Evolutionary conservation across 495 filamentous ascomycete genomes (phyloP).

Genomic region (Podospora conica): DNA sequence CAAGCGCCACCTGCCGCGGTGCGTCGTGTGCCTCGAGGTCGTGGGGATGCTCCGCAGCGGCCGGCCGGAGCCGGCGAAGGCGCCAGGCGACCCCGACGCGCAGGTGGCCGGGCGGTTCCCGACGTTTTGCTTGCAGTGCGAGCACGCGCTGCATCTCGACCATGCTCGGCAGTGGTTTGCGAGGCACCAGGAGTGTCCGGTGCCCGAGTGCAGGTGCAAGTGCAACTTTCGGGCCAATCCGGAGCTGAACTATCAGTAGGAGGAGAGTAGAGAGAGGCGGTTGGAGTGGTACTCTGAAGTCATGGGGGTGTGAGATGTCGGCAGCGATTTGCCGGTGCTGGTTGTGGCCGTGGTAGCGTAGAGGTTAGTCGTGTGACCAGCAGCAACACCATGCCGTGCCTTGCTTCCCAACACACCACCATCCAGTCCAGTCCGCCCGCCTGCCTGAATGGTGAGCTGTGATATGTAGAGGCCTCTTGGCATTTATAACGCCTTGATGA

Average conservation of each 20-base stretch:
- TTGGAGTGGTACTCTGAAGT: background rate
- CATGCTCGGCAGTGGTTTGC: slow-evolving; percentile 87
- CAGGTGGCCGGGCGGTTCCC: slow-evolving; percentile 48
- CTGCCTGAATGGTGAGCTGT: background rate
- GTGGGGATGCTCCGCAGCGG: slow-evolving; percentile 65
- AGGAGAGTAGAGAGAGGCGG: background rate
- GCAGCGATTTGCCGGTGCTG: background rate
- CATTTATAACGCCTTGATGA: background rate
- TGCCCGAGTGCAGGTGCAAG: slow-evolving; percentile 80
- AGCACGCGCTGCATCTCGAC: slow-evolving; percentile 83
- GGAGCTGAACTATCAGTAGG: slow-evolving; percentile 42
- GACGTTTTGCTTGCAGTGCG: slow-evolving; percentile 81
- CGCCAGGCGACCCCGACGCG: slow-evolving; percentile 40
- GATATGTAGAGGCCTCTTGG: background rate
- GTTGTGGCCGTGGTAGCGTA: background rate
- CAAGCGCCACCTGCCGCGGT: slow-evolving; percentile 80
- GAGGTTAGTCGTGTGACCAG: background rate
- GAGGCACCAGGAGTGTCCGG: slow-evolving; percentile 73
- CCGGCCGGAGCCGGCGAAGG: background rate
- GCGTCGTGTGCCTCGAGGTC: slow-evolving; percentile 79
- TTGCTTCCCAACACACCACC: background rate
- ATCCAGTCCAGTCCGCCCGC: no score
- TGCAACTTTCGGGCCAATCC: slow-evolving; percentile 55
- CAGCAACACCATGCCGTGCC: background rate
- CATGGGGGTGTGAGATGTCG: background rate